Evolutionary conservation across 2,329 filamentous ascomycete genomes (phyloP).

Genomic region (Paecilomyces sp.): DNA sequence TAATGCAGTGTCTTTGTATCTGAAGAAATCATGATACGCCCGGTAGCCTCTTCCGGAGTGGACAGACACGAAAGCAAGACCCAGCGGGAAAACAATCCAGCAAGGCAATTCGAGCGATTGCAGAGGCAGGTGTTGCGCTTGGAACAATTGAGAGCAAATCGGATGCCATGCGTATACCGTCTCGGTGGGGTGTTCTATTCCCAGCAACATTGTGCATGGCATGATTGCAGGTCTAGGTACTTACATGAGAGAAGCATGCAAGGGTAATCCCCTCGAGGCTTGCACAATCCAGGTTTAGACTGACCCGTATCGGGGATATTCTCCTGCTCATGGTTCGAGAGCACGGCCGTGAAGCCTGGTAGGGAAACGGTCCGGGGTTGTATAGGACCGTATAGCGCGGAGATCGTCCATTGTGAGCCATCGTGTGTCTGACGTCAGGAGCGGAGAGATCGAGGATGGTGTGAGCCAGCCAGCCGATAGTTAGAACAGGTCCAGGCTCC

Average conservation of each 20-base stretch:
- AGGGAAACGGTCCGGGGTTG: neutral
- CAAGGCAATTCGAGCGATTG: neutral
- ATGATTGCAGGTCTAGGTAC: neutral
- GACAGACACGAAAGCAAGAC: neutral
- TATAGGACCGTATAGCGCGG: neutral
- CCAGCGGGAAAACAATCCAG: neutral
- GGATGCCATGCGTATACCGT: neutral
- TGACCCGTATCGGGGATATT: neutral
- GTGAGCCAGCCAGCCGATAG: neutral
- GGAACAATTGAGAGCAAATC: neutral
- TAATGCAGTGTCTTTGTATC: neutral
- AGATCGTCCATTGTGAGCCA: neutral
- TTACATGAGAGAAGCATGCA: neutral
- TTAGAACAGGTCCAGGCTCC: neutral
- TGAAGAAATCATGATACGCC: neutral
- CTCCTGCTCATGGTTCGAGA: neutral
- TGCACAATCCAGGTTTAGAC: neutral
- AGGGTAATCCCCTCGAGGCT: neutral
- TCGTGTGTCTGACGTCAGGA: neutral
- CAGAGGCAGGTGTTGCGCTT: neutral
- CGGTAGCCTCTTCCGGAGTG: neutral
- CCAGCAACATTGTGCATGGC: neutral
- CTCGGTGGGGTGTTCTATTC: neutral
- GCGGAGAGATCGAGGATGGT: neutral
- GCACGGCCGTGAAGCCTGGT: neutral